Conservation (phyloP, 2,329 filamentous ascomycete species). For the Cordyceps fumosorosea region DNA sequence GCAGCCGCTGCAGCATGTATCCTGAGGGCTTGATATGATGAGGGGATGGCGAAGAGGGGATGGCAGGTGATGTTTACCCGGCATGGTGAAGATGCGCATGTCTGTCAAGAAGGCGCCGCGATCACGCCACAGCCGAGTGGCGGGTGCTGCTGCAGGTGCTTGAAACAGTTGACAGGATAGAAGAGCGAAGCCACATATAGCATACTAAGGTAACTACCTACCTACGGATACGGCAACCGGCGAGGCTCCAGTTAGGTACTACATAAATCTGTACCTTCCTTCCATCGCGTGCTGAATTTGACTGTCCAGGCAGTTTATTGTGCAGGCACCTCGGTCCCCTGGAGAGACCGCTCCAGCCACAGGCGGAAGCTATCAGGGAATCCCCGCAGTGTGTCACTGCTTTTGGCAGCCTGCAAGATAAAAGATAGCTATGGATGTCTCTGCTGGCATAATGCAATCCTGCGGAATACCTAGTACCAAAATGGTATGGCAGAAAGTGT, state of each 20-base stretch:
- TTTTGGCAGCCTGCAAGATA: neutral
- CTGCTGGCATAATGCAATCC: no score
- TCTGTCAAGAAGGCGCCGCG: neutral
- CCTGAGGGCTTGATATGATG: neutral
- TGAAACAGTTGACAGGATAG: neutral
- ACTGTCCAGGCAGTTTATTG: no score
- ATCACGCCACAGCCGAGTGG: neutral
- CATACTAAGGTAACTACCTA: neutral
- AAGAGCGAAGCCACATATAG: no score
- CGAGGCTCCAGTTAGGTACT: no score
- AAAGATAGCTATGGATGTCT: no score
- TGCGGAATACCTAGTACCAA: no score
- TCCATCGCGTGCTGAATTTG: no score
- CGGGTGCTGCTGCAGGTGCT: neutral
- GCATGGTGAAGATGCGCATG: neutral
- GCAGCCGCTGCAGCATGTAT: neutral
- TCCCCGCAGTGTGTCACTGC: slow-evolving; percentile 1
- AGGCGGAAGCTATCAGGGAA: neutral
- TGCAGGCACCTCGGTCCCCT: no score
- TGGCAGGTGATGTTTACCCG: neutral
- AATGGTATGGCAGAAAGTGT: neutral
- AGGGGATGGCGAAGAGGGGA: neutral
- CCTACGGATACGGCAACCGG: no score
- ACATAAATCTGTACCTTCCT: no score
- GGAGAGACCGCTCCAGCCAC: no score